A percentile compares a stretch with the other conserved stretches of the same genome.
phyloP scores from a whole-genome alignment of 1,284 basidiomycete genomes.

The Rhodofomes roseus region DNA sequence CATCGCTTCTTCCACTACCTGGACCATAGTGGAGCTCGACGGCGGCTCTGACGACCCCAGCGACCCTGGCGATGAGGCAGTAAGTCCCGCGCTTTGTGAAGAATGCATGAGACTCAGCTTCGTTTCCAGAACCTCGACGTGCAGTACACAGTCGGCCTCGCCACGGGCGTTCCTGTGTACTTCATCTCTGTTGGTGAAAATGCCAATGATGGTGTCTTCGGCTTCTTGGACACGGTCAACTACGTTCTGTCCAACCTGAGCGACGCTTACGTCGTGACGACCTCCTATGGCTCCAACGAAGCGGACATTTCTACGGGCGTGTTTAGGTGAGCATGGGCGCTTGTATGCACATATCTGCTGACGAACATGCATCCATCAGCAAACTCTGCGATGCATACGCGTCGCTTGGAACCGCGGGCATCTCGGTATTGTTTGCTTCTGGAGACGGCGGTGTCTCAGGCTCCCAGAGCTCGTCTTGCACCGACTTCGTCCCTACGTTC shows the following conservation, averaged over 20 bases:
- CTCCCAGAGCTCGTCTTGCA: conserved; percentile 44
- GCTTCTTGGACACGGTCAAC: conserved; percentile 25
- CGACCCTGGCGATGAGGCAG: conserved; percentile 19
- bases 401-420: conserved; percentile 57
- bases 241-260: conserved; percentile 31
- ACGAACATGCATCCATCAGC: conserved; percentile 8
- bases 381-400: conserved; percentile 56
- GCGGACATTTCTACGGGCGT: conserved; percentile 32
- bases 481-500: conserved; percentile 65
- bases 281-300: conserved; percentile 30
- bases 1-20: conserved; percentile 45
- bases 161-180: conserved; percentile 20
- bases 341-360: conserved; percentile 17
- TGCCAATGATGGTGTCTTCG: conserved; percentile 18
- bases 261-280: conserved; percentile 47
- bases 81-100: conserved; percentile 5
- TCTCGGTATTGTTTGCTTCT: conserved; percentile 61
- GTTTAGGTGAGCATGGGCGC: conserved; percentile 42
- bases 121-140: conserved; percentile 47
- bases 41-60: conserved; percentile 46
- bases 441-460: conserved; percentile 66
- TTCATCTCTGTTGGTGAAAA: conserved; percentile 46
- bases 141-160: conserved; percentile 57
- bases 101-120: background rate
- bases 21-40: conserved; percentile 50